Evolutionary conservation across 2,329 filamentous ascomycete species (phyloP).

Genomic region (Trichoderma arundinaceum): DNA sequence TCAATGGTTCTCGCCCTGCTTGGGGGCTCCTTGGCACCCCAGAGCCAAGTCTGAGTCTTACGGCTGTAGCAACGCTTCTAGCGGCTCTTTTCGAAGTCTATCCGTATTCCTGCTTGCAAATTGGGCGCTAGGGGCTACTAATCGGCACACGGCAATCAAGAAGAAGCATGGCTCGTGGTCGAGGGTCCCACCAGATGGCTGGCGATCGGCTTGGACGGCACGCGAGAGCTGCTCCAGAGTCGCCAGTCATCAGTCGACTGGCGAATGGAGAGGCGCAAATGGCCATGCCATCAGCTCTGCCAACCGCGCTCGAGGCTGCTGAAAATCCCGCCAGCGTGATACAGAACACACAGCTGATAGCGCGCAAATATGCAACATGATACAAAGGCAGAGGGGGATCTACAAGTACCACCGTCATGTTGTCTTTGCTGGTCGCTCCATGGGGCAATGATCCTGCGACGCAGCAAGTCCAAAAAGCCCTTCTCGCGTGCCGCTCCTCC

Average conservation of each 20-base stretch:
- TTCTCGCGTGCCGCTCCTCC: too few species aligned
- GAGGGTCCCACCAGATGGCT: constrained; percentile 16
- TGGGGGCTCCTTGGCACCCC: not conserved
- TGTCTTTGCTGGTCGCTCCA: too few species aligned
- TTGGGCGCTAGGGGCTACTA: constrained; percentile 14
- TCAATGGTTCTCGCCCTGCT: too few species aligned
- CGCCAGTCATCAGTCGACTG: not conserved
- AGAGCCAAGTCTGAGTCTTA: not conserved
- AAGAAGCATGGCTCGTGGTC: constrained; percentile 19
- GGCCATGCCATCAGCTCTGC: not conserved
- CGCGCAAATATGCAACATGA: not conserved
- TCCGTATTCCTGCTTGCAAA: not conserved
- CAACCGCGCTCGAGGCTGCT: not conserved
- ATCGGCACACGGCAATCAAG: constrained; percentile 28
- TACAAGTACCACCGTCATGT: too few species aligned
- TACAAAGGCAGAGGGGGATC: not conserved
- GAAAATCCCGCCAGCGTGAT: too few species aligned
- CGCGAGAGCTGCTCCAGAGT: constrained; percentile 9
- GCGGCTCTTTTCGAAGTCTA: constrained; percentile 20
- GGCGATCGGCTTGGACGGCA: constrained; percentile 32
- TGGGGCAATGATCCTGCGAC: too few species aligned
- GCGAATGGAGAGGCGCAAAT: not conserved
- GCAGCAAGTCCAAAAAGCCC: too few species aligned
- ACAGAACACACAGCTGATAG: not conserved
- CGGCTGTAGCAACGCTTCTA: constrained; percentile 20